Evolutionary conservation across 148 eudicot species (phyloP), one percentile per base, ranked within the genome.

Genomic region (Fagopyrum tataricum): DNA sequence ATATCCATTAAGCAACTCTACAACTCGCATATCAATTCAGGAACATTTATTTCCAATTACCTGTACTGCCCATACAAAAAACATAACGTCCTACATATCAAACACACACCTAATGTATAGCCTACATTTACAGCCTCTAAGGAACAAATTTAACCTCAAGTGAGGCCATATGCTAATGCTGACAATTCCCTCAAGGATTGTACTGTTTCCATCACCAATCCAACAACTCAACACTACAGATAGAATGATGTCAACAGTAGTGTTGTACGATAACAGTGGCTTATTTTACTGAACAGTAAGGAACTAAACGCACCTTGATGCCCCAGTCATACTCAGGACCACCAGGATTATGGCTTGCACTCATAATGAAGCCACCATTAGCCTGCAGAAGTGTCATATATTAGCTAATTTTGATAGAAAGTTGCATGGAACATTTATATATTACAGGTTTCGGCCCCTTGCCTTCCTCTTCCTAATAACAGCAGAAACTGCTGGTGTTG

Each of bases 301-400:
- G 43, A 26, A 51, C 64, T 39, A 26, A 62, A 17, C 39, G 51
- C 39, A 95, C 99, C 96, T 95, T 91, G 81, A 95, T 91, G 55
- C 99, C 99, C 99, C 99, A 95, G 73, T 95, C 99, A 84, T 90
- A 90, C 23, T 95, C 99, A 20, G 93, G 98, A 39, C 97, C 99
- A 64, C 97, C 99, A 72, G 96, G 99, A 86, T 95, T 95, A 76
- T 91, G 99, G 82, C 99, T 95, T 74, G 97, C 97, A 83, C 99
- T 95, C 97, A 95, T 95, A 78, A 95, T 87, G 75, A 92, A 91
- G 74, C 97, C 99, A 75, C 99, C 98, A 90, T 95, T 91, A 52
- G 97, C 97, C 99, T 91, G 89, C 51, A 78, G 70, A 72, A 64
- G 44, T 43, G 9, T 64, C 26, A 64, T 37, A 64, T 39, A 15